phyloP scores from a whole-genome alignment of 768 basidiomycete species.

The Nevesoporus exiguus region DNA sequence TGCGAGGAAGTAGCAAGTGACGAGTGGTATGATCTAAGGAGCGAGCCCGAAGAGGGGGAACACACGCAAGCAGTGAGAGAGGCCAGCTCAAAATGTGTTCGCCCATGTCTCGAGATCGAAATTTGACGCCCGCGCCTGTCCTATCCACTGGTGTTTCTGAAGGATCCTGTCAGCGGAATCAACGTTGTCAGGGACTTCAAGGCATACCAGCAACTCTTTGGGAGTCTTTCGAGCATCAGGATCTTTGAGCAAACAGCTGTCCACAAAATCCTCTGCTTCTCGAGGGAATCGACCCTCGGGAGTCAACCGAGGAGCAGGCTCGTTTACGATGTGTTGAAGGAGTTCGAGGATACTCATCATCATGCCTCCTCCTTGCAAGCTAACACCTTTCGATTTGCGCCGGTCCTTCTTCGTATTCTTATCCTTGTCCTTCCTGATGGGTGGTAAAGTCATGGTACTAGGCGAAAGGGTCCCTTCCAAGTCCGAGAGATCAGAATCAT shows the following conservation, averaged over 20 bases:
- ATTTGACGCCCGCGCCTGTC: conserved; percentile 51
- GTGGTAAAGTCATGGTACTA: conserved; percentile 46
- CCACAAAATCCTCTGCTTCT: conserved; percentile 81
- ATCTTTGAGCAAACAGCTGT: conserved; percentile 89
- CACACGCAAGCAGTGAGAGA: conserved; percentile 11
- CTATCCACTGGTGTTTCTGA: conserved; percentile 76
- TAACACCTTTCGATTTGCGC: conserved; percentile 88
- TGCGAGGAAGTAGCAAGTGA: conserved; percentile 29
- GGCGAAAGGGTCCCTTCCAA: conserved; percentile 81
- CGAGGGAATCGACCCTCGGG: conserved; percentile 69
- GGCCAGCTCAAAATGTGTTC: conserved; percentile 54
- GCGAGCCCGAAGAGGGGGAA: conserved; percentile 1
- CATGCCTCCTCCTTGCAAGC: conserved; percentile 90
- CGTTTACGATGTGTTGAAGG: conserved; percentile 97
- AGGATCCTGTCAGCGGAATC: conserved; percentile 8
- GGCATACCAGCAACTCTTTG: conserved; percentile 72
- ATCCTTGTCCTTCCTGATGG: conserved; percentile 36
- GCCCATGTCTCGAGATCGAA: conserved; percentile 82
- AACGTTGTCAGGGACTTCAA: neutral
- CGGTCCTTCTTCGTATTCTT: conserved; percentile 68
- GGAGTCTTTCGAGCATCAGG: conserved; percentile 80
- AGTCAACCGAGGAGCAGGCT: conserved; percentile 87
- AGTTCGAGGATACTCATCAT: conserved; percentile 98
- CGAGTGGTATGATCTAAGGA: conserved; percentile 24
- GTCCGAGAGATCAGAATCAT: conserved; percentile 76